Conservation (phyloP, 1,139 yeast species). For the Zygosaccharomyces pseudobailii region DNA sequence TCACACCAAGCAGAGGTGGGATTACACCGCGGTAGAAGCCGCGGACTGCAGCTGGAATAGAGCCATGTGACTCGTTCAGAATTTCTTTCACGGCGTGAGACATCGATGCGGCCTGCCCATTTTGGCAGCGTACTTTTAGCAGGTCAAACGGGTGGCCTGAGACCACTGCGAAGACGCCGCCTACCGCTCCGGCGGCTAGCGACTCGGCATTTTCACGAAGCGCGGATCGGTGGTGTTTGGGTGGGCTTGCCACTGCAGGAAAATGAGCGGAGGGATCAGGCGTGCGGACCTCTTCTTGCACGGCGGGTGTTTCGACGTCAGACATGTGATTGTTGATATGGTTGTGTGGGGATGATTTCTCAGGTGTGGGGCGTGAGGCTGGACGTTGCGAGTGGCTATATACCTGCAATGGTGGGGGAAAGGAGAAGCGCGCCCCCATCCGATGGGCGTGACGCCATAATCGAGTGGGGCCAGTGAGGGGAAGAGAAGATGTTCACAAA, state of each 20-base stretch:
- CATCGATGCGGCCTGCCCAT: constrained; percentile 48
- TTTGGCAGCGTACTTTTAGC: constrained; percentile 86
- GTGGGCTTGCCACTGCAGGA: not conserved
- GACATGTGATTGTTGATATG: not conserved
- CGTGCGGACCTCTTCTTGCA: constrained; percentile 1
- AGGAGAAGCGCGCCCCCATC: not conserved
- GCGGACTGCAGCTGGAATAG: constrained; percentile 29
- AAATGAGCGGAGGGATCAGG: not conserved
- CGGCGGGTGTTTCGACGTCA: not conserved
- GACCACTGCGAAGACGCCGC: constrained; percentile 78
- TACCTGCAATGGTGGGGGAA: not conserved
- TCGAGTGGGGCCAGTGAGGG: too few relatives aligned
- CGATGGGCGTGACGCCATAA: not conserved
- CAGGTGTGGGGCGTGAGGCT: not conserved
- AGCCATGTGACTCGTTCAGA: constrained; percentile 59
- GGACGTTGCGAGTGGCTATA: not conserved
- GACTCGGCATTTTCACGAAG: constrained; percentile 53
- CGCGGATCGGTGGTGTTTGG: constrained; percentile 2
- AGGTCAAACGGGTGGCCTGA: constrained; percentile 97
- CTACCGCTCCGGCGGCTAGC: constrained; percentile 85
- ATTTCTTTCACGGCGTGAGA: constrained; percentile 65
- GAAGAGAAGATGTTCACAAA: not conserved
- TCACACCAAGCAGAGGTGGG: constrained; percentile 90
- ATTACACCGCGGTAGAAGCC: constrained; percentile 86
- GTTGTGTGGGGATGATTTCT: not conserved